Base-by-base conservation (phyloP, 2,329 filamentous ascomycete genomes). In the Trichoderma guizhouense region DNA sequence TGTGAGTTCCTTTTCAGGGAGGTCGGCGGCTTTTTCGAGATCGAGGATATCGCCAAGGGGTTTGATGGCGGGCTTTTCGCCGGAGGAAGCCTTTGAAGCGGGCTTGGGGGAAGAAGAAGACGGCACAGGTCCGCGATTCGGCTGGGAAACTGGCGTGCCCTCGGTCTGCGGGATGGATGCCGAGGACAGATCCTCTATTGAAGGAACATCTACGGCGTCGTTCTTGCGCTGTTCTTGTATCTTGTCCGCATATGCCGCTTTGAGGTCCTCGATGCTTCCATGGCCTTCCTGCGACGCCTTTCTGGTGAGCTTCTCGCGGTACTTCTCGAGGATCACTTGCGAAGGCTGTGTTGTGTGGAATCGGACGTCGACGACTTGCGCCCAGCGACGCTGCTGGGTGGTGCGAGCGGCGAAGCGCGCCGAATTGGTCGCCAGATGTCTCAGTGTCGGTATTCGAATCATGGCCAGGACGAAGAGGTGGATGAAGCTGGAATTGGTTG, bases 291-390 rank as follows among this genome's bases (percentile, higher is more conserved):
- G 83, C 79, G 90, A 89, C 12, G 94, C 95, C 83, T 97, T 98
- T 75, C 87, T 84, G 75, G 92, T 88, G 74, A 99, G 91, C 84
- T 97, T 97, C 71, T 91, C 88, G 76, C 89, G 89, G 85, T 99
- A 99, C 82, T 93, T 97, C 75, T 97, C 94, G 74, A 93, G 80
- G 51, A 98, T 85, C 76, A 87, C 86, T 72, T 89, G 87, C 61
- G 91, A 86, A 71, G 89, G 85, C 72, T 89, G 89, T 18, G 94
- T 96, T 73, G 92, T 92, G 60, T 97, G 88, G 85, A 95, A 97
- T 75, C 95, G 93, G 62, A 97, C 91, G 82, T 98, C 93, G 81
- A 97, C 93, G 34, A 98, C 94, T 78, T 93, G 93, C 2, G 95
- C 95, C 92, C 93, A 97, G 80, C 95, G 90, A 71, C 91, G 89